phyloP scores from a whole-genome alignment of 2,329 filamentous ascomycete genomes.

The Trichoderma polysporum region DNA sequence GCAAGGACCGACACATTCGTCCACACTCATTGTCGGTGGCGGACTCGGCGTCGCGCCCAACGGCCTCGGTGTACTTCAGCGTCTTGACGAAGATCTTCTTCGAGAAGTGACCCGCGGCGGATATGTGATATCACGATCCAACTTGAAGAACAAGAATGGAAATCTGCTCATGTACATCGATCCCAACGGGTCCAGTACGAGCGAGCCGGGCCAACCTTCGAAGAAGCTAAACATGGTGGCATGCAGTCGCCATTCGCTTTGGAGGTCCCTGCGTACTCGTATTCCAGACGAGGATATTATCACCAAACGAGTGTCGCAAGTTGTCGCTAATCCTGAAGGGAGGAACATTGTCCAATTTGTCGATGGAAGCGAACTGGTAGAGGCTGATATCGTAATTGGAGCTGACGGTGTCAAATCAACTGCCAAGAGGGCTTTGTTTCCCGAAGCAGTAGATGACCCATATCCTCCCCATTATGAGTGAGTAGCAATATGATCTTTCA shows the following conservation, averaged over 20 bases:
- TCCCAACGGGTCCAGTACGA: slow-evolving; percentile 7
- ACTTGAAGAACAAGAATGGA: slow-evolving; percentile 28
- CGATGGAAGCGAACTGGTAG: slow-evolving; percentile 25
- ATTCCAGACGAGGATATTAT: slow-evolving; percentile 26
- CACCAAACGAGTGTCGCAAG: slow-evolving; percentile 25
- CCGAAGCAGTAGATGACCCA: slow-evolving; percentile 24
- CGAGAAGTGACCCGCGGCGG: slow-evolving; percentile 27
- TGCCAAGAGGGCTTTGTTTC: slow-evolving; percentile 27
- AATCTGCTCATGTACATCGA: slow-evolving; percentile 25
- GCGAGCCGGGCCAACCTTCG: neutral
- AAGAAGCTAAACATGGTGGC: slow-evolving; percentile 26
- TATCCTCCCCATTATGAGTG: slow-evolving; percentile 30
- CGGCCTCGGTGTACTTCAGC: slow-evolving; percentile 28
- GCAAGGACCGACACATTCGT: slow-evolving; percentile 26
- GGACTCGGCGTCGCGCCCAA: slow-evolving; percentile 29
- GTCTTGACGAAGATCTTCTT: slow-evolving; percentile 27
- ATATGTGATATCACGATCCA: slow-evolving; percentile 26
- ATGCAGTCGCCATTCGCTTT: slow-evolving; percentile 28
- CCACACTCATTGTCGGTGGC: slow-evolving; percentile 29
- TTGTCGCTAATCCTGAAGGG: slow-evolving; percentile 23
- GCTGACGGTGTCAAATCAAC: slow-evolving; percentile 29
- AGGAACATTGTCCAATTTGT: slow-evolving; percentile 26
- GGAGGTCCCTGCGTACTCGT: slow-evolving; percentile 26
- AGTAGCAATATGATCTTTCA: neutral
- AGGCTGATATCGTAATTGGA: slow-evolving; percentile 30